A percentile compares a stretch with the other conserved stretches of the same genome.
phyloP scores from a whole-genome alignment of 2,329 filamentous ascomycete genomes.

The Monosporascus ibericus region DNA sequence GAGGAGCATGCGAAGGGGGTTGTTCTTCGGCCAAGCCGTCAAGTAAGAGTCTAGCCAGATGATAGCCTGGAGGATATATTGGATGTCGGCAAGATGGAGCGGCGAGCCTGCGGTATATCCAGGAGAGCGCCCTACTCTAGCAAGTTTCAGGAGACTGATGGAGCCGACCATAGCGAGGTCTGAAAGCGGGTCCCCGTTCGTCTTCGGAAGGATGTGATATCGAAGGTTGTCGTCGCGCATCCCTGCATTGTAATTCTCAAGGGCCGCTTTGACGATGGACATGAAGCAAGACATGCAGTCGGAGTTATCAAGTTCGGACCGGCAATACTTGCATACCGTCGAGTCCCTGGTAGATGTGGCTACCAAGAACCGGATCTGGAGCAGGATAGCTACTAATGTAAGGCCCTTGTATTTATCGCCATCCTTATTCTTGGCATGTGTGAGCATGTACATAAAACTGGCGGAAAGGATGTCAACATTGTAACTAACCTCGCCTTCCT shows the following conservation, averaged over 20 bases:
- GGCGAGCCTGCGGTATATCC: conserved; percentile 7
- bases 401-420: conserved; percentile 6
- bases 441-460: not conserved
- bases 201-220: conserved; percentile 2
- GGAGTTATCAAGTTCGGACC: not conserved
- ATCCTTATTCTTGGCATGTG: conserved; percentile 6
- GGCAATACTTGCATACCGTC: conserved; percentile 11
- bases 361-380: conserved; percentile 13
- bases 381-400: conserved; percentile 5
- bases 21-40: conserved; percentile 35
- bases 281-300: conserved; percentile 17
- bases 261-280: conserved; percentile 13
- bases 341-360: conserved; percentile 6
- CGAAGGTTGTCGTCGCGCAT: conserved; percentile 10
- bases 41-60: conserved; percentile 45
- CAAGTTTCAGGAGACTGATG: conserved; percentile 21
- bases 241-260: conserved; percentile 13
- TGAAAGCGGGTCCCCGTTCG: conserved; percentile 17
- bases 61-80: conserved; percentile 40
- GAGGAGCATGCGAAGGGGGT: conserved; percentile 42
- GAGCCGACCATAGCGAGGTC: conserved; percentile 20
- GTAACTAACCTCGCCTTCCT: not conserved
- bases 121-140: not conserved
- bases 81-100: conserved; percentile 16
- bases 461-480: not conserved